Evolutionary conservation across 208 protist species (phyloP).

Genomic region (Leishmania martiniquensis): DNA sequence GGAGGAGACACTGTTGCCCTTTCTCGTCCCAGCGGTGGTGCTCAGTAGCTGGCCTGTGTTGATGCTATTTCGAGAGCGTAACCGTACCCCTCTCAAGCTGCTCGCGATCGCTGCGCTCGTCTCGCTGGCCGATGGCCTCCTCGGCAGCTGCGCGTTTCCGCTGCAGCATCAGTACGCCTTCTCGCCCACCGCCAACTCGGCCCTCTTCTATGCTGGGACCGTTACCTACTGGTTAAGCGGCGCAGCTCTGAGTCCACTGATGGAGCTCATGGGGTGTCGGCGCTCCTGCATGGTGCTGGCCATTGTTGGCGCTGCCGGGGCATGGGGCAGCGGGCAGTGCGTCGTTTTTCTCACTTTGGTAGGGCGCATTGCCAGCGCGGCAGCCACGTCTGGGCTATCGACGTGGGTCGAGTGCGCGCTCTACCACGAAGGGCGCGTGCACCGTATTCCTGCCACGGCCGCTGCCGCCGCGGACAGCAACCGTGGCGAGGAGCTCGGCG

Average conservation of each 20-base stretch:
- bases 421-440: constrained; percentile 5
- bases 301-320: not conserved
- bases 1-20: constrained; percentile 5
- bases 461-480: not conserved
- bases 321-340: constrained; percentile 10
- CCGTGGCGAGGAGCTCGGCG: not conserved
- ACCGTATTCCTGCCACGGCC: not conserved
- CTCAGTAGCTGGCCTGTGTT: constrained; percentile 14
- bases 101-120: constrained; percentile 12
- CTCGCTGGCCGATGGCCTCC: constrained; percentile 21
- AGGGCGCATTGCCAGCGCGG: constrained; percentile 10
- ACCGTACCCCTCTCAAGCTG: constrained; percentile 18
- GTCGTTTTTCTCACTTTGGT: not conserved
- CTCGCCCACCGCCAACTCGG: constrained; percentile 9
- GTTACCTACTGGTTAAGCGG: constrained; percentile 21
- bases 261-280: constrained; percentile 13
- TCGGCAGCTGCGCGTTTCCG: constrained; percentile 22
- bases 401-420: constrained; percentile 22
- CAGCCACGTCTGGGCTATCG: constrained; percentile 12
- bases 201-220: constrained; percentile 20
- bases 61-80: constrained; percentile 2
- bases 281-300: constrained; percentile 10
- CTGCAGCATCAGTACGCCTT: constrained; percentile 27
- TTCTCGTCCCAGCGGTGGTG: constrained; percentile 22
- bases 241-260: constrained; percentile 5